Evolutionary conservation across 1,284 basidiomycete genomes (phyloP).

Genomic region (Neotropicomus parvogracilis): DNA sequence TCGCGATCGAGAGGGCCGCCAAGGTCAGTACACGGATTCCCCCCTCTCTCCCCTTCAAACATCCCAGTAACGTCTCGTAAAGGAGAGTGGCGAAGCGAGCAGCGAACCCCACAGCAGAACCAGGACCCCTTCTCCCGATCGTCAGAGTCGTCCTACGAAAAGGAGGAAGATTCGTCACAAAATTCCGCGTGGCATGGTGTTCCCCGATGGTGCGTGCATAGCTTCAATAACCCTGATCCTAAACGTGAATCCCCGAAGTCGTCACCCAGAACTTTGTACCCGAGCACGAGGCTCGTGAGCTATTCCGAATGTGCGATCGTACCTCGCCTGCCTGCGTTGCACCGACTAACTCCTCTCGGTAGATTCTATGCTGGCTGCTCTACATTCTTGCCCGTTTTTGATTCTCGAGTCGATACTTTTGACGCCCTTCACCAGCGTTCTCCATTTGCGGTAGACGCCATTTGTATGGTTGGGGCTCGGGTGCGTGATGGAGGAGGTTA

Average conservation of each 20-base stretch:
- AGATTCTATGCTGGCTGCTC: constrained; percentile 87
- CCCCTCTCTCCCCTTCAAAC: not conserved
- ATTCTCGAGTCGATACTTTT: constrained; percentile 73
- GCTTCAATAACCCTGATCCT: constrained; percentile 5
- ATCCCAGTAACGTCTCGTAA: constrained; percentile 3
- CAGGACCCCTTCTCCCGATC: constrained; percentile 65
- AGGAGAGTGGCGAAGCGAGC: constrained; percentile 68
- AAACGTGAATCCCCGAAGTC: constrained; percentile 42
- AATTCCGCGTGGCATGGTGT: constrained; percentile 47
- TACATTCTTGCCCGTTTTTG: constrained; percentile 86
- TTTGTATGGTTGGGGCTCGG: constrained; percentile 86
- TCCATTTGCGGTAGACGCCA: constrained; percentile 80
- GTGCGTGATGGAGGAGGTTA: constrained; percentile 83
- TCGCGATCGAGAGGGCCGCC: constrained; percentile 70
- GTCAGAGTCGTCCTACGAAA: constrained; percentile 62
- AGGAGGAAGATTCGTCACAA: constrained; percentile 66
- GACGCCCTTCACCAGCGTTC: constrained; percentile 77
- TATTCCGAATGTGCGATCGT: constrained; percentile 68
- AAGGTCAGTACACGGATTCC: constrained; percentile 46
- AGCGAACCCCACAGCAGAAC: constrained; percentile 72
- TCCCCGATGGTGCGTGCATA: constrained; percentile 59
- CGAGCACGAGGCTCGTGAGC: constrained; percentile 76
- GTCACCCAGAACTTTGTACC: constrained; percentile 76
- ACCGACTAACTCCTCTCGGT: constrained; percentile 6
- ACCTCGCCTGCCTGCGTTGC: not conserved